Conservation (phyloP, 2,329 filamentous ascomycete genomes). For the Onygenales sp. region DNA sequence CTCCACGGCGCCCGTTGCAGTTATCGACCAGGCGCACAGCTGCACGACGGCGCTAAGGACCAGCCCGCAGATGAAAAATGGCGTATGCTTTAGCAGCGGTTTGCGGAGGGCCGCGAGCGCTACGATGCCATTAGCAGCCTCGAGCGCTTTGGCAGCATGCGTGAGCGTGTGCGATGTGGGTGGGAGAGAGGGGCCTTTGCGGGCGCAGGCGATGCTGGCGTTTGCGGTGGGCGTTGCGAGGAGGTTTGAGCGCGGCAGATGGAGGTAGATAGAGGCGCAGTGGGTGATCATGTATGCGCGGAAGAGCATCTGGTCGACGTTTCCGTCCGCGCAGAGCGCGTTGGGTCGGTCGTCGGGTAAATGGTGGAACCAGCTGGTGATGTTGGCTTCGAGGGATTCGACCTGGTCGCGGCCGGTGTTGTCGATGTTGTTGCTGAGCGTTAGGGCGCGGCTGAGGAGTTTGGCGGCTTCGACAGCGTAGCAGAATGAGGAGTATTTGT, state of each 20-base stretch:
- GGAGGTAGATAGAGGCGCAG: slow-evolving; percentile 58
- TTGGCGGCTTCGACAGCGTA: slow-evolving; percentile 75
- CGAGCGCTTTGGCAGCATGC: slow-evolving; percentile 72
- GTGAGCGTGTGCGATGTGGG: slow-evolving; percentile 32
- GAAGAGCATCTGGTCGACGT: slow-evolving; percentile 83
- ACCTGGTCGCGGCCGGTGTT: slow-evolving; percentile 44
- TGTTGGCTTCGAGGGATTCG: slow-evolving; percentile 48
- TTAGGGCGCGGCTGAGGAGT: slow-evolving; percentile 67
- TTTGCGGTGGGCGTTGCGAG: slow-evolving; percentile 43
- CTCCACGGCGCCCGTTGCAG: slow-evolving; percentile 48
- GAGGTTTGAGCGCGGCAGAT: slow-evolving; percentile 69
- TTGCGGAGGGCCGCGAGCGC: slow-evolving; percentile 54
- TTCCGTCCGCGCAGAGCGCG: slow-evolving; percentile 58
- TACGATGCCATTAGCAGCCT: slow-evolving; percentile 68
- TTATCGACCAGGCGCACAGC: slow-evolving; percentile 63
- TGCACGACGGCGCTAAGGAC: slow-evolving; percentile 73
- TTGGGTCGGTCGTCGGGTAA: slow-evolving; percentile 64
- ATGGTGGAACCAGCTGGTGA: slow-evolving; percentile 70
- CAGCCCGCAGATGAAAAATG: slow-evolving; percentile 74
- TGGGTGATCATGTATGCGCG: slow-evolving; percentile 74
- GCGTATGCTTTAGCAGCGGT: slow-evolving; percentile 63
- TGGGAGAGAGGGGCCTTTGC: slow-evolving; percentile 27
- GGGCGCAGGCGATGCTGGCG: slow-evolving; percentile 40
- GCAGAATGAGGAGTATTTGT: slow-evolving; percentile 69
- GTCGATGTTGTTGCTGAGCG: slow-evolving; percentile 27